These are phyloP conservation scores for Populus euphratica DNA, from an alignment of 345 rosid species.

Conservation along the genomic window DNA sequence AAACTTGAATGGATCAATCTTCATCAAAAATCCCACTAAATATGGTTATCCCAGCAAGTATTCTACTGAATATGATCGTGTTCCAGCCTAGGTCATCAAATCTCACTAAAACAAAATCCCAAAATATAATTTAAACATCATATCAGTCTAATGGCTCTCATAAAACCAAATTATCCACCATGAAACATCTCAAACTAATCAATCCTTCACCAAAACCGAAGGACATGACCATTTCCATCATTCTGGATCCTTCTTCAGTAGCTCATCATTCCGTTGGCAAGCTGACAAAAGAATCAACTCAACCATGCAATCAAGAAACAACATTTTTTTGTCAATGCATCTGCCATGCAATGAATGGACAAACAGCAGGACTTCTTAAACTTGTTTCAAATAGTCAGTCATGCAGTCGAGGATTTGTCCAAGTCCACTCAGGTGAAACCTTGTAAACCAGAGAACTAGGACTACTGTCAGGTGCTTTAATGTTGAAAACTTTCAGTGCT, in stretches of 20 bases:
- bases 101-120: conserved; percentile 1
- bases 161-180: conserved; percentile 9
- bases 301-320: conserved; percentile 4
- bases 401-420: neutral
- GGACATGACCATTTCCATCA: neutral
- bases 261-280: conserved; percentile 21
- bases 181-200: conserved; percentile 1
- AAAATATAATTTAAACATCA: neutral
- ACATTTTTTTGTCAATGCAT: neutral
- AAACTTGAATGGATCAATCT: conserved; percentile 8
- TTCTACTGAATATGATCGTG: conserved; percentile 1
- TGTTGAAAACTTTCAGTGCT: neutral
- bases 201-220: conserved; percentile 12
- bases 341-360: conserved; percentile 3
- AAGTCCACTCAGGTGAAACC: neutral
- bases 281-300: neutral
- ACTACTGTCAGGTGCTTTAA: neutral
- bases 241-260: conserved; percentile 3
- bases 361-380: conserved; percentile 24
- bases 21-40: conserved; percentile 10
- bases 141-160: conserved; percentile 1
- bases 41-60: conserved; percentile 9
- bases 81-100: conserved; percentile 4
- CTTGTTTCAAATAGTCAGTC: conserved; percentile 1
- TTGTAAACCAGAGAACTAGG: neutral